These are phyloP conservation scores for Kodamaea leandrae DNA, from an alignment of 805 yeast genomes.

Conservation along the genomic window DNA sequence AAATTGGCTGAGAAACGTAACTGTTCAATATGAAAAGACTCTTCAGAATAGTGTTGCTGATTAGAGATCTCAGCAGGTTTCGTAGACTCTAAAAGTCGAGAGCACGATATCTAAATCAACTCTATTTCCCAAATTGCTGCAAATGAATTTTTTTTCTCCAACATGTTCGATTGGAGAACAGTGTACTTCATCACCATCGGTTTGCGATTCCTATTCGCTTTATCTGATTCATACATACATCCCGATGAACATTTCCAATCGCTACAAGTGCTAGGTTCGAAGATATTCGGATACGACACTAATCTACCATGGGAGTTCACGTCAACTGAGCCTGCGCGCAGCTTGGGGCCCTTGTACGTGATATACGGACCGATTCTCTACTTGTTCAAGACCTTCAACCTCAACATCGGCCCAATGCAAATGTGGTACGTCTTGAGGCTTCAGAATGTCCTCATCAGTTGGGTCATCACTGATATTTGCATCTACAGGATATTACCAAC, in stretches of 20 bases:
- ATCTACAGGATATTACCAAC: constrained; percentile 48
- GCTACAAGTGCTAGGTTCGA: constrained; percentile 65
- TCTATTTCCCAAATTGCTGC: not conserved
- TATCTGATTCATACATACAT: constrained; percentile 82
- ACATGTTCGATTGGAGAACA: constrained; percentile 43
- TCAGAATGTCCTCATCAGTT: constrained; percentile 39
- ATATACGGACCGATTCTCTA: constrained; percentile 65
- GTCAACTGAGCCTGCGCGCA: constrained; percentile 57
- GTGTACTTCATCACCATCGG: constrained; percentile 45
- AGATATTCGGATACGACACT: constrained; percentile 43
- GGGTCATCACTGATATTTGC: constrained; percentile 40
- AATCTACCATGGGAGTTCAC: constrained; percentile 83
- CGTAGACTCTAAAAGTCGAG: too few relatives aligned
- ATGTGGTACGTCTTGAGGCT: constrained; percentile 56
- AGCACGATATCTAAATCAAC: too few relatives aligned
- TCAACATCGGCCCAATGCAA: constrained; percentile 45
- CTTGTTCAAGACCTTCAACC: constrained; percentile 25
- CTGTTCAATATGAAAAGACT: too few relatives aligned
- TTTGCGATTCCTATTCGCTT: constrained; percentile 53
- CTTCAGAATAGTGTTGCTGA: too few relatives aligned
- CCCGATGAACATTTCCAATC: constrained; percentile 97
- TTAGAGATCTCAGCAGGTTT: too few relatives aligned
- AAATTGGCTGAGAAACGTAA: too few relatives aligned
- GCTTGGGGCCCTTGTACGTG: constrained; percentile 64
- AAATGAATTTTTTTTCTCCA: not conserved